A percentile compares a stretch with the other conserved stretches of the same genome.
phyloP scores from a whole-genome alignment of 352 stramenopile genomes.

The Pythium apleroticum region DNA sequence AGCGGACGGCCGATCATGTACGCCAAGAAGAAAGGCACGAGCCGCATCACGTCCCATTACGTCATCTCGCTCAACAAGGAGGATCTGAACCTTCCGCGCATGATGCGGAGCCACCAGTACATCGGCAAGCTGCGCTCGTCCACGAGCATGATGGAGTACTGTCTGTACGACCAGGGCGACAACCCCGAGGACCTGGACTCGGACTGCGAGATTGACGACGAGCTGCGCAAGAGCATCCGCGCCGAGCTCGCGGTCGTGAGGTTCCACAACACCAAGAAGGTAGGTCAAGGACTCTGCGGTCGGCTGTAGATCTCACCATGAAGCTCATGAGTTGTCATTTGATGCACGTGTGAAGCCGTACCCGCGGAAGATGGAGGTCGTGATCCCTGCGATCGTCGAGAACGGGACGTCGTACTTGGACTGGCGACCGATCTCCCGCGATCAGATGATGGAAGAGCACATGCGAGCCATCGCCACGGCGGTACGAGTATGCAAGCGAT shows the following conservation, averaged over 20 bases:
- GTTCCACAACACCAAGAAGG: slow-evolving; percentile 76
- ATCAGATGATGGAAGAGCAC: slow-evolving; percentile 82
- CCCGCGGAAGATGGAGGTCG: slow-evolving; percentile 82
- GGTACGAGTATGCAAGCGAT: slow-evolving; percentile 29
- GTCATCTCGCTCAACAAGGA: slow-evolving; percentile 88
- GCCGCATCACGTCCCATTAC: slow-evolving; percentile 82
- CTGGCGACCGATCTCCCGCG: slow-evolving; percentile 65
- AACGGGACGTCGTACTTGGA: slow-evolving; percentile 62
- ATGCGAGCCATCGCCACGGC: slow-evolving; percentile 57
- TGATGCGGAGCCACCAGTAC: slow-evolving; percentile 84
- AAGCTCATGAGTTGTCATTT: neutral
- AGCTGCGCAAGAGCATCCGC: slow-evolving; percentile 71
- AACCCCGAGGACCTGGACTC: slow-evolving; percentile 86
- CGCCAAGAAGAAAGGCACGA: slow-evolving; percentile 72
- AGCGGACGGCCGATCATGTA: slow-evolving; percentile 85
- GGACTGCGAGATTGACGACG: slow-evolving; percentile 77
- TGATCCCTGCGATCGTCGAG: slow-evolving; percentile 67
- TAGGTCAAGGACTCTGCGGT: slow-evolving; percentile 6
- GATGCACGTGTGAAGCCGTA: slow-evolving; percentile 39
- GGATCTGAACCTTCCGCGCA: slow-evolving; percentile 75
- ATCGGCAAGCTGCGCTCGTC: slow-evolving; percentile 85
- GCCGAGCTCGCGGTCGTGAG: slow-evolving; percentile 72
- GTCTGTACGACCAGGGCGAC: slow-evolving; percentile 81
- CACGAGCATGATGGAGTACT: slow-evolving; percentile 83
- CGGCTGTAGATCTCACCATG: neutral